These are phyloP conservation scores for Cairneyella variabilis DNA, from an alignment of 495 filamentous ascomycete species.

Conservation along the genomic window DNA sequence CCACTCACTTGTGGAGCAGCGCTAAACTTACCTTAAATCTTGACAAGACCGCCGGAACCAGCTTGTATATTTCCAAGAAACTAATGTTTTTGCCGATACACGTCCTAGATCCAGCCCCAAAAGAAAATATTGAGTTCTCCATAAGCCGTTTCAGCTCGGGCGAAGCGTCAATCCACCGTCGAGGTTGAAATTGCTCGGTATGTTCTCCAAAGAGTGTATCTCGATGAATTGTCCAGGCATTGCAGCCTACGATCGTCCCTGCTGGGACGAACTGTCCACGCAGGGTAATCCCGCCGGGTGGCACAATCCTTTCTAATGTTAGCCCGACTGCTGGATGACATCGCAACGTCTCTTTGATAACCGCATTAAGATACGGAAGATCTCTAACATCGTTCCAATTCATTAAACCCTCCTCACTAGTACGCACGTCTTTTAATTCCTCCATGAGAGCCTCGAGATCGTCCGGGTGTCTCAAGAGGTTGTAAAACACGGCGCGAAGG, in stretches of 20 bases:
- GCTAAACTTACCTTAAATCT: background rate
- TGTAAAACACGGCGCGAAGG: slow-evolving; percentile 45
- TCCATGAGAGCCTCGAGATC: background rate
- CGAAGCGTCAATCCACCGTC: background rate
- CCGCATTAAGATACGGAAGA: background rate
- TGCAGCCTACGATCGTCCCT: background rate
- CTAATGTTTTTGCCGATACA: background rate
- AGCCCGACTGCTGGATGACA: background rate
- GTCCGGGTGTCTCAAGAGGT: slow-evolving; percentile 38
- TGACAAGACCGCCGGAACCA: background rate
- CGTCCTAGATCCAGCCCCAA: background rate
- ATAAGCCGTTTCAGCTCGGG: background rate
- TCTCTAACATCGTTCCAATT: slow-evolving; percentile 21
- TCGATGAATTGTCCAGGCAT: background rate
- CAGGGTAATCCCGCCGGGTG: background rate
- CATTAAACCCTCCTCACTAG: slow-evolving; percentile 7
- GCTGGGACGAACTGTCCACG: background rate
- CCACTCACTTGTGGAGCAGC: background rate
- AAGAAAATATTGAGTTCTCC: background rate
- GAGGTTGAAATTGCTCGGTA: background rate
- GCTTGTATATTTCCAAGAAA: background rate
- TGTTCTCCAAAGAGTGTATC: background rate
- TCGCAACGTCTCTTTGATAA: background rate
- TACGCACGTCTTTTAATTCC: background rate
- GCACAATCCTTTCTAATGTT: background rate